Percentiles rank a stretch among this genome's conserved stretches.
phyloP scores from a whole-genome alignment of 371 early-diverging fungal species.

The Coemansia sp. region DNA sequence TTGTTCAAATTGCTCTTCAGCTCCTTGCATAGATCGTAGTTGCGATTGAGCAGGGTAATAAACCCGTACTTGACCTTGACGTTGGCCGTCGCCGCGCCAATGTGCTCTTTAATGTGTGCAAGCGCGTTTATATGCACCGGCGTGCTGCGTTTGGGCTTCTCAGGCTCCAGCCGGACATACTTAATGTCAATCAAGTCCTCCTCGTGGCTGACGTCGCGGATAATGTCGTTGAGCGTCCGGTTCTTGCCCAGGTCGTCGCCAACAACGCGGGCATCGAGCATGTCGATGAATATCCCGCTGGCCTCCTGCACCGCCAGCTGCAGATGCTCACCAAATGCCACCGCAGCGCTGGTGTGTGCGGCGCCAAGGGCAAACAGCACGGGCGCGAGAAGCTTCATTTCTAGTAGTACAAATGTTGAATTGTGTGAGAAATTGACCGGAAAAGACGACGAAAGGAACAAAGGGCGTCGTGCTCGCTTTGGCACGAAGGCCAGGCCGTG shows the following conservation, averaged over 20 bases:
- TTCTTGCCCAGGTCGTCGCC: constrained; percentile 32
- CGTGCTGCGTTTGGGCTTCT: constrained; percentile 3
- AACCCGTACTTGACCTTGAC: constrained; percentile 49
- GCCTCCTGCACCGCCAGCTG: constrained; percentile 40
- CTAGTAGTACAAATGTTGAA: not conserved
- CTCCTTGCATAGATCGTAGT: constrained; percentile 51
- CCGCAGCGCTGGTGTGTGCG: constrained; percentile 10
- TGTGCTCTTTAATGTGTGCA: constrained; percentile 46
- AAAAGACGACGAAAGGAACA: too few species aligned
- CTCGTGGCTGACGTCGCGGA: constrained; percentile 48
- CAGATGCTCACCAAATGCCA: constrained; percentile 18
- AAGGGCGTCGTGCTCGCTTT: too few species aligned
- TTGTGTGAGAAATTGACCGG: too few species aligned
- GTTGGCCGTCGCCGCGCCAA: constrained; percentile 47
- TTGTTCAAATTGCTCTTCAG: constrained; percentile 45
- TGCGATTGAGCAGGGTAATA: constrained; percentile 41
- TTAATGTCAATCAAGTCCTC: constrained; percentile 49
- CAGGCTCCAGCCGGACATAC: constrained; percentile 45
- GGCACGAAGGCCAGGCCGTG: too few species aligned
- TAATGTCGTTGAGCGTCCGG: constrained; percentile 47
- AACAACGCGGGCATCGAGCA: not conserved
- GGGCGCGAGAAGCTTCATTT: constrained; percentile 18
- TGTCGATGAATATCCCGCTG: constrained; percentile 27
- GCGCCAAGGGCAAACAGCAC: constrained; percentile 9
- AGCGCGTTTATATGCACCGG: constrained; percentile 33